Evolutionary conservation across 1,284 basidiomycete species (phyloP), one percentile per base, ranked within the genome.

Genomic region (Lignosus rhinocerotis): DNA sequence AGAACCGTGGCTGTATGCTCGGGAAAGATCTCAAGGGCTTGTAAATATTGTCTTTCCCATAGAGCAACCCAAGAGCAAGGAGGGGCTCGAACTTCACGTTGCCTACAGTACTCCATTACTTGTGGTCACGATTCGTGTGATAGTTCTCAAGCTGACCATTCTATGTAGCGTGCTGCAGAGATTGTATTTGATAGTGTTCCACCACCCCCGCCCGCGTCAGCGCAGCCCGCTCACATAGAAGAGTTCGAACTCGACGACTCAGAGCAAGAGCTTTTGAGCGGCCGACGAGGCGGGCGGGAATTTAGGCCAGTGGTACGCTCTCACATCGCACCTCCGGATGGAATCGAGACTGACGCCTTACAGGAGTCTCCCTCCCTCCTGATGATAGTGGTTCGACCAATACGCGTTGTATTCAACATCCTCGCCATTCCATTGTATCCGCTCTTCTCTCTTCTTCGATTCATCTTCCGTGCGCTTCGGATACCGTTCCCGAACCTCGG

Each of bases 221-320:
- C 33, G 6, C 48, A 60, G 19, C 30, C 63, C 47, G 34, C 66
- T 60, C 49, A 53, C 44, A 62, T 78, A 12, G 74, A 80, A 56
- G 66, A 68, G 19, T 79, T 86, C 60, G 79, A 83, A 14, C 61
- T 86, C 8, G 85, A 87, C 63, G 85, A 87, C 64, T 77, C 79
- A 21, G 73, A 75, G 25, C 81, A 81, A 60, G 72, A 72, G 30
- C 64, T 71, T 1, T 55, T 71, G 25, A 56, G 61, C 39, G 65
- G 64, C 25, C 53, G 63, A 7, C 41, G 65, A 19, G 42, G 59
- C 41, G 62, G 59, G 8, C 61, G 66, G 11, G 65, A 68, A 47
- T 70, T 67, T 50, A 56, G 63, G 43, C 63, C 49, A 56, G 66
- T 67, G 49, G 63, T 70, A 47, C 54, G 66, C 59, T 25, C 53